Evolutionary conservation across 1,139 yeast genomes (phyloP), one percentile per base, ranked within the genome.

Genomic region (Taphrina deformans): DNA sequence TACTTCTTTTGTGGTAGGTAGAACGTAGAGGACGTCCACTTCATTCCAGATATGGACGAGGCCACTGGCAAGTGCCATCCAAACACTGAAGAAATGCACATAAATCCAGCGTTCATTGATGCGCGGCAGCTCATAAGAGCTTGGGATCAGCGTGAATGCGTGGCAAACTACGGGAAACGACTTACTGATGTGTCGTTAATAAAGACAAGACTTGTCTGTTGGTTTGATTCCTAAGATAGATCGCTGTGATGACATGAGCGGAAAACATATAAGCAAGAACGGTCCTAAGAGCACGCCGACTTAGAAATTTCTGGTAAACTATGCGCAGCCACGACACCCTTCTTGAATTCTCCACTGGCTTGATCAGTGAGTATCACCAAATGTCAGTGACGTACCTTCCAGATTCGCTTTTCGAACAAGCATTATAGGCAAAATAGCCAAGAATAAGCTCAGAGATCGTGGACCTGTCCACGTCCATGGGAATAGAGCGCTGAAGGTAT

Each of bases 401-500:
- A 59, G 44, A 50, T 59, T 59, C 16, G 56, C 56, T 44, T 59
- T 59, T 3, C 63, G 55, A 4, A 59, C 27, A 9, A 59, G 48
- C 40, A 14, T 27, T 23, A 59, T 16, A 3, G 56, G 55, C 14
- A 52, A 16, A 12, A 59, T 16, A 10, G 63, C 55, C 48, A 29
- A 26, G 23, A 59, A 59, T 6, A 59, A 3, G 5, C 29, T 50
- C 9, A 59, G 21, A 12, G 48, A 24, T 12, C 63, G 44, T 9
- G 35, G 24, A 3, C 63, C 63, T 38, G 63, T 59, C 56, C 63
- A 50, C 2, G 51, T 18, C 63, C 63, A 59, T 27, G 63, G 63
- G 18, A 59, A 50, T 5, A 59, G 40, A n/a, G 29, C 21, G 55
- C 55, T 35, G 27, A 52, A 44, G 23, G 21, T 18, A 40, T 59